Conservation (phyloP, 306 rosid genomes). For the Casuarina cunninghamiana region DNA sequence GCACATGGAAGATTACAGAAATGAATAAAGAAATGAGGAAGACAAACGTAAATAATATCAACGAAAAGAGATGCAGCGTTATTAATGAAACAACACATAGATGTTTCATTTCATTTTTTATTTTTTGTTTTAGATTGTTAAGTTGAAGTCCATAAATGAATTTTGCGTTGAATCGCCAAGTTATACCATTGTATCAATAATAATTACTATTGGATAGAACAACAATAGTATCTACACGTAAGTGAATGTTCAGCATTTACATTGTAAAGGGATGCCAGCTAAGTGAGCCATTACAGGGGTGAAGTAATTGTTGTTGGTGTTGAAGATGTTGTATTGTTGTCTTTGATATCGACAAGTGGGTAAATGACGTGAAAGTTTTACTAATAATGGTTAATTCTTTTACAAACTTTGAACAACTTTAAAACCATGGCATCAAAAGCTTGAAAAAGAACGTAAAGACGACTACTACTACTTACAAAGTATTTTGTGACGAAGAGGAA, state of each 20-base stretch:
- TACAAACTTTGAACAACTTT: background rate
- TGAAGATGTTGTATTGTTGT: background rate
- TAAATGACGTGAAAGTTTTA: background rate
- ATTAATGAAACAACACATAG: too few relatives aligned
- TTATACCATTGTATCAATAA: too few relatives aligned
- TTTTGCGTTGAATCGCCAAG: too few relatives aligned
- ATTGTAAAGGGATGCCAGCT: too few relatives aligned
- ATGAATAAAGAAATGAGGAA: background rate
- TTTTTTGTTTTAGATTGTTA: too few relatives aligned
- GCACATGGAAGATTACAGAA: background rate
- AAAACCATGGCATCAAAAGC: background rate
- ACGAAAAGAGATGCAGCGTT: too few relatives aligned
- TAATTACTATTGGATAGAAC: too few relatives aligned
- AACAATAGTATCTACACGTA: too few relatives aligned
- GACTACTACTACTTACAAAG: conserved; percentile 59
- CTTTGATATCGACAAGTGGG: background rate
- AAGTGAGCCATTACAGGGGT: background rate
- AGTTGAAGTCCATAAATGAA: too few relatives aligned
- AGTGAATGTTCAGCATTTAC: too few relatives aligned
- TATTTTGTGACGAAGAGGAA: conserved; percentile 41
- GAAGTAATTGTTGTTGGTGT: too few relatives aligned
- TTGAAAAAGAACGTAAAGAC: background rate
- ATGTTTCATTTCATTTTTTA: too few relatives aligned
- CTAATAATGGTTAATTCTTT: background rate
- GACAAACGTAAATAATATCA: background rate